phyloP scores from a whole-genome alignment of 2,329 filamentous ascomycete species.

The Hortaea sp. region DNA sequence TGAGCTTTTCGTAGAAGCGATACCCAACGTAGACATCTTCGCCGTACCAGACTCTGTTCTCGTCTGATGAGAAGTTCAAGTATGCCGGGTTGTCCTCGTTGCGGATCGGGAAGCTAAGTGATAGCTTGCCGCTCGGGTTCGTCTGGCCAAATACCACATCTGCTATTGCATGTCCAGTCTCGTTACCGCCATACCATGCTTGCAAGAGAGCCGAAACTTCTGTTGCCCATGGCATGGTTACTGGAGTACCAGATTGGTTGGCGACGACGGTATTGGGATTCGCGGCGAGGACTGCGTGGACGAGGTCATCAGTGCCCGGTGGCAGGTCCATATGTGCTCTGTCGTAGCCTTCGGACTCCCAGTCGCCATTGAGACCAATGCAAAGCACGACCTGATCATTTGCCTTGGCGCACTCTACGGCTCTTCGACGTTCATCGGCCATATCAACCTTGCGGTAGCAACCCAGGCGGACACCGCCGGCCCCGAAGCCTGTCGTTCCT shows the following conservation, averaged over 20 bases:
- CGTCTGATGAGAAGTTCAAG: constrained; percentile 64
- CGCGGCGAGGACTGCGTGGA: constrained; percentile 52
- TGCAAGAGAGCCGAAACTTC: constrained; percentile 58
- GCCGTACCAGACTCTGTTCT: constrained; percentile 57
- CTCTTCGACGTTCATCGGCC: constrained; percentile 54
- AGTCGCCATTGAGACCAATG: constrained; percentile 66
- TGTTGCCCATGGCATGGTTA: constrained; percentile 61
- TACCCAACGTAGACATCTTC: constrained; percentile 68
- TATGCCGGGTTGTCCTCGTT: constrained; percentile 50
- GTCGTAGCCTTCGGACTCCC: constrained; percentile 64
- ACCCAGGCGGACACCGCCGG: constrained; percentile 53
- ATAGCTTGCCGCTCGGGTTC: constrained; percentile 66
- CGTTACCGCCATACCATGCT: constrained; percentile 80
- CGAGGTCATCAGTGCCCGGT: constrained; percentile 53
- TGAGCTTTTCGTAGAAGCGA: constrained; percentile 56
- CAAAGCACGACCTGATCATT: constrained; percentile 71
- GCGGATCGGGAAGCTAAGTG: constrained; percentile 55
- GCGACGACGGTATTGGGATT: constrained; percentile 65
- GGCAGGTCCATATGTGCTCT: constrained; percentile 51
- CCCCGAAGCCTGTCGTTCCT: constrained; percentile 54
- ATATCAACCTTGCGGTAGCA: constrained; percentile 46
- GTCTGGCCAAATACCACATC: constrained; percentile 65
- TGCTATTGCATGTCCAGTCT: constrained; percentile 70
- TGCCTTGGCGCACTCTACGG: constrained; percentile 56
- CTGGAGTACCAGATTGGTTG: constrained; percentile 67